These are phyloP conservation scores for Symmetrospora coprosmae DNA, from an alignment of 768 basidiomycete species.

Conservation along the genomic window DNA sequence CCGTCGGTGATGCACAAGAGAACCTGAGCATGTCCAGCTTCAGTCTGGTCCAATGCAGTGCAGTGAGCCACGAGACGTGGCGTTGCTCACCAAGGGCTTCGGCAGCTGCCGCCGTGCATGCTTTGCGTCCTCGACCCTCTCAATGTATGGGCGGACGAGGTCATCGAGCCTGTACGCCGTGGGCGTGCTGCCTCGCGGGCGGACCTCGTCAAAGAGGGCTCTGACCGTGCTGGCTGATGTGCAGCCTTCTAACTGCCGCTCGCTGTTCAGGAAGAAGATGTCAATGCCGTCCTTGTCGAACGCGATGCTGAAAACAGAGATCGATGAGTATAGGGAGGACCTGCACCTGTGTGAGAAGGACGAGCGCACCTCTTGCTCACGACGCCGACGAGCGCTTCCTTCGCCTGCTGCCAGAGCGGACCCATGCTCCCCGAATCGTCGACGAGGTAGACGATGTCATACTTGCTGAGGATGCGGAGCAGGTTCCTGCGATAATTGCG, in stretches of 20 bases:
- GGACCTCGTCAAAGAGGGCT: constrained; percentile 5
- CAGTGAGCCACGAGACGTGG: not conserved
- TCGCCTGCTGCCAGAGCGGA: not conserved
- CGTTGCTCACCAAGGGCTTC: not conserved
- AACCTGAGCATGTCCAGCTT: not conserved
- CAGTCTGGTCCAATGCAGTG: not conserved
- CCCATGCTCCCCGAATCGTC: not conserved
- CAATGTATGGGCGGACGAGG: constrained; percentile 10
- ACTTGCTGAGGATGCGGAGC: not conserved
- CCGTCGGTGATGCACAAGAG: constrained; percentile 4
- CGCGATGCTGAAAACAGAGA: not conserved
- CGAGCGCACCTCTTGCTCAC: not conserved
- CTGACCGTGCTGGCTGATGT: not conserved
- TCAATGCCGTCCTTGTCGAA: not conserved
- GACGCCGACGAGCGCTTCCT: not conserved
- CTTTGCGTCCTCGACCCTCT: constrained; percentile 13
- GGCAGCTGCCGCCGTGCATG: not conserved
- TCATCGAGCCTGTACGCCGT: constrained; percentile 8
- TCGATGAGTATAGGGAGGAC: too few species aligned
- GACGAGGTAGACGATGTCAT: not conserved
- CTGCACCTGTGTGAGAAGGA: not conserved
- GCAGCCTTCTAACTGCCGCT: not conserved
- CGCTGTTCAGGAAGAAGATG: constrained; percentile 1
- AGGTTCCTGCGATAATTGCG: not conserved
- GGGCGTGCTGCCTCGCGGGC: constrained; percentile 5